These are phyloP conservation scores for Plasmodium cynomolgi DNA, from an alignment of 169 alveolate species.

Conservation along the genomic window DNA sequence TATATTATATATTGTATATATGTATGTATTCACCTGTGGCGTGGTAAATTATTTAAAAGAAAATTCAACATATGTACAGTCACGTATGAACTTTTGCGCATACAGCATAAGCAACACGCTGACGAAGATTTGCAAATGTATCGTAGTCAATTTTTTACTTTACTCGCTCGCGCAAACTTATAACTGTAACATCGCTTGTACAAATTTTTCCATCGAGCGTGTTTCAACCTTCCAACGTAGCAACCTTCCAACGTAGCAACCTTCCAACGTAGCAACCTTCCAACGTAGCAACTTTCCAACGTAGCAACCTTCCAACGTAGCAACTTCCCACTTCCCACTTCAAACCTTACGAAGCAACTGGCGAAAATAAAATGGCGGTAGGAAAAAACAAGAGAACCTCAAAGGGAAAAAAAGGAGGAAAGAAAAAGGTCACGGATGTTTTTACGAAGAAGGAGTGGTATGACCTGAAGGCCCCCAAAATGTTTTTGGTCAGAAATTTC, in stretches of 20 bases:
- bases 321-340: neutral
- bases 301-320: no score
- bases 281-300: no score
- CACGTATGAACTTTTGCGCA: neutral
- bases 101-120: neutral
- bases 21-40: neutral
- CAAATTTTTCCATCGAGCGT: neutral
- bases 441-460: conserved; percentile 97
- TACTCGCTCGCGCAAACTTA: neutral
- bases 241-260: no score
- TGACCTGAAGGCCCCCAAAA: conserved; percentile 95
- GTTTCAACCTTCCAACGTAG: neutral
- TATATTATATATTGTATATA: no score
- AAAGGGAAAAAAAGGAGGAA: conserved; percentile 97
- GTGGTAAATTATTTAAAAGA: neutral
- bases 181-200: neutral
- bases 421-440: conserved; percentile 97
- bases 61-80: neutral
- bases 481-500: conserved; percentile 93
- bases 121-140: neutral
- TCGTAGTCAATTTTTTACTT: neutral
- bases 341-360: neutral
- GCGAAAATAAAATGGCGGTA: conserved; percentile 91
- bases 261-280: no score
- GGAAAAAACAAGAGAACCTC: conserved; percentile 97